These are phyloP conservation scores for Butyriboletus loyo DNA, from an alignment of 768 basidiomycete genomes.

Conservation along the genomic window DNA sequence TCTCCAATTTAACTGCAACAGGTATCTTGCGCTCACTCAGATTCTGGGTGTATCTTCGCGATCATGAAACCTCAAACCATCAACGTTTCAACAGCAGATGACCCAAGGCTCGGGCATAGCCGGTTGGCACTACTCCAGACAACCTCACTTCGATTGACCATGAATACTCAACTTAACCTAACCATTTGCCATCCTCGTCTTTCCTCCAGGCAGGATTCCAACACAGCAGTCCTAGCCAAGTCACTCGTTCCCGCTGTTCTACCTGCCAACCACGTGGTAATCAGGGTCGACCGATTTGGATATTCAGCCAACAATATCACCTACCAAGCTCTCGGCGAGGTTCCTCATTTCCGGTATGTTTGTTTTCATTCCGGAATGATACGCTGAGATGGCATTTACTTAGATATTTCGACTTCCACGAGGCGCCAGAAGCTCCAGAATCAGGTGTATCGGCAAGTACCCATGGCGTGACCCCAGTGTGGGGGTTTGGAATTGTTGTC, in stretches of 20 bases:
- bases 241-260: constrained; percentile 18
- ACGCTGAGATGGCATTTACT: constrained; percentile 19
- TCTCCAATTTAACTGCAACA: not conserved
- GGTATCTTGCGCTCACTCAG: not conserved
- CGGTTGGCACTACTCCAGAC: not conserved
- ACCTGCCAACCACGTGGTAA: constrained; percentile 47
- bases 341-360: constrained; percentile 38
- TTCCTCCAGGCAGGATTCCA: constrained; percentile 33
- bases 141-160: not conserved
- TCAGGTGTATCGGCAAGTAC: constrained; percentile 41
- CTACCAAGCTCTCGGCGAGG: constrained; percentile 55
- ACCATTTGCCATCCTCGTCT: constrained; percentile 40
- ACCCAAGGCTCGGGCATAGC: not conserved
- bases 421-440: constrained; percentile 38
- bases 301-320: constrained; percentile 73
- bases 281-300: constrained; percentile 64
- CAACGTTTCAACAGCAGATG: too few species aligned
- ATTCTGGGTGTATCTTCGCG: not conserved
- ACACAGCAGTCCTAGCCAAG: constrained; percentile 27
- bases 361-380: not conserved
- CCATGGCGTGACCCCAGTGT: constrained; percentile 66
- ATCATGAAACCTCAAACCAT: not conserved
- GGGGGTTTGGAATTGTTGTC: constrained; percentile 65
- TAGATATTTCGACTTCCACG: constrained; percentile 71
- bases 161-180: constrained; percentile 24